A percentile compares a stretch with the other conserved stretches of the same genome.
phyloP scores from a whole-genome alignment of 805 yeast genomes.

The Cyberlindnera japonica region DNA sequence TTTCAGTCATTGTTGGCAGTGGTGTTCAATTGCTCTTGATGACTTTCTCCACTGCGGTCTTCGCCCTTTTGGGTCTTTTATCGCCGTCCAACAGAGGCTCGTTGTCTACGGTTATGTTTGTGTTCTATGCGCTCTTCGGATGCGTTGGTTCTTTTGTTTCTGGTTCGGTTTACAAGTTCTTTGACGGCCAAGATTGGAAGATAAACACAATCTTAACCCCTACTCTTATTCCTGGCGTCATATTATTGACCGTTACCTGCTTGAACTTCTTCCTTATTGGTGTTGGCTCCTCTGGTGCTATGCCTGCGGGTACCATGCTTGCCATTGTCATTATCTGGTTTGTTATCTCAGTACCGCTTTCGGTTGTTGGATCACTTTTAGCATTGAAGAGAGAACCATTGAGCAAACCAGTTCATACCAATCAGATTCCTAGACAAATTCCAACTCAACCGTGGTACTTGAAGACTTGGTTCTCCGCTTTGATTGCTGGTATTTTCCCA shows the following conservation, averaged over 20 bases:
- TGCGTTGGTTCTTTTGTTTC: constrained; percentile 85
- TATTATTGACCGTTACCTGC: constrained; percentile 59
- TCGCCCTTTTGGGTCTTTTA: constrained; percentile 84
- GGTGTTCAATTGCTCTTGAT: constrained; percentile 83
- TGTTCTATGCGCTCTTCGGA: constrained; percentile 78
- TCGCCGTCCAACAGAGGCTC: constrained; percentile 97
- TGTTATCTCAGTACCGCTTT: constrained; percentile 76
- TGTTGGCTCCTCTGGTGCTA: constrained; percentile 87
- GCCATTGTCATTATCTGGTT: constrained; percentile 85
- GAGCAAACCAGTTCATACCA: constrained; percentile 80
- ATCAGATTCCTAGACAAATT: constrained; percentile 94
- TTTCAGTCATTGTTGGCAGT: constrained; percentile 82
- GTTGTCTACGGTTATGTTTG: constrained; percentile 82
- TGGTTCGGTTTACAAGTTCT: constrained; percentile 77
- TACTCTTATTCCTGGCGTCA: constrained; percentile 72
- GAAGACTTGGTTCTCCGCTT: constrained; percentile 58
- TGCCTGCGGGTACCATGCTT: constrained; percentile 85
- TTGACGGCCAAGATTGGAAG: constrained; percentile 92
- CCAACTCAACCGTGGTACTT: constrained; percentile 88
- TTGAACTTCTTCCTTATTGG: constrained; percentile 79
- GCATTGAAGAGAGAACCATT: constrained; percentile 60
- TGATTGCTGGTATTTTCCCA: constrained; percentile 88
- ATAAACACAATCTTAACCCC: constrained; percentile 82
- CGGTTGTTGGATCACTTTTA: constrained; percentile 75
- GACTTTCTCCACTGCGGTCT: constrained; percentile 64